Percentiles rank a stretch among this genome's conserved stretches.
Conservation (phyloP, 495 filamentous ascomycete genomes). For the Aspergillus sclerotiicarbonarius region DNA sequence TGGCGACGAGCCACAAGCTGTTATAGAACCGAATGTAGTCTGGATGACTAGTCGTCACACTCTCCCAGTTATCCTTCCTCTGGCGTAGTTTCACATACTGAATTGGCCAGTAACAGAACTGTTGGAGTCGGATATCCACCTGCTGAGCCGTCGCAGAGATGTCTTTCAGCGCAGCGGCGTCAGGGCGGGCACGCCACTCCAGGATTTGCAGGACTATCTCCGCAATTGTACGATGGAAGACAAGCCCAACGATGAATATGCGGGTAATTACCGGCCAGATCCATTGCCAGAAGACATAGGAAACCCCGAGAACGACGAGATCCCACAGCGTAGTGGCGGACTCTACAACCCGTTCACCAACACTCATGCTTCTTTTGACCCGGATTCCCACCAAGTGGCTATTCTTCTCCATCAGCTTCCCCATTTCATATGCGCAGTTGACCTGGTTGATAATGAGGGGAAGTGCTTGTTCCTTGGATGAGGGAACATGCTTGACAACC, state of each 20-base stretch:
- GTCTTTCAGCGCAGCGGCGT: conserved; percentile 86
- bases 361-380: conserved; percentile 79
- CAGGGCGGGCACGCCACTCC: conserved; percentile 82
- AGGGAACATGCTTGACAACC: conserved; percentile 69
- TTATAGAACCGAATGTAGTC: conserved; percentile 99
- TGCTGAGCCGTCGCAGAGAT: conserved; percentile 98
- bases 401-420: conserved; percentile 81
- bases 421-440: conserved; percentile 91
- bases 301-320: conserved; percentile 64
- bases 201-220: conserved; percentile 77
- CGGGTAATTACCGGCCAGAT: conserved; percentile 73
- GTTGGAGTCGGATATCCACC: conserved; percentile 93
- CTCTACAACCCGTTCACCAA: conserved; percentile 92
- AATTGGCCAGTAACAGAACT: conserved; percentile 99
- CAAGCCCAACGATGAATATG: conserved; percentile 70
- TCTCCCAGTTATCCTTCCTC: conserved; percentile 90
- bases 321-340: conserved; percentile 84
- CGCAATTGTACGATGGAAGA: conserved; percentile 77
- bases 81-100: conserved; percentile 89
- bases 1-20: conserved; percentile 96
- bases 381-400: conserved; percentile 76
- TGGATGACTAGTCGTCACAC: conserved; percentile 89
- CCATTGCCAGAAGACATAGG: conserved; percentile 71
- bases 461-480: conserved; percentile 79
- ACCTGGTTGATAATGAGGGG: conserved; percentile 87